phyloP scores from a whole-genome alignment of 1,284 basidiomycete genomes.

The Pseudozyma sp. region DNA sequence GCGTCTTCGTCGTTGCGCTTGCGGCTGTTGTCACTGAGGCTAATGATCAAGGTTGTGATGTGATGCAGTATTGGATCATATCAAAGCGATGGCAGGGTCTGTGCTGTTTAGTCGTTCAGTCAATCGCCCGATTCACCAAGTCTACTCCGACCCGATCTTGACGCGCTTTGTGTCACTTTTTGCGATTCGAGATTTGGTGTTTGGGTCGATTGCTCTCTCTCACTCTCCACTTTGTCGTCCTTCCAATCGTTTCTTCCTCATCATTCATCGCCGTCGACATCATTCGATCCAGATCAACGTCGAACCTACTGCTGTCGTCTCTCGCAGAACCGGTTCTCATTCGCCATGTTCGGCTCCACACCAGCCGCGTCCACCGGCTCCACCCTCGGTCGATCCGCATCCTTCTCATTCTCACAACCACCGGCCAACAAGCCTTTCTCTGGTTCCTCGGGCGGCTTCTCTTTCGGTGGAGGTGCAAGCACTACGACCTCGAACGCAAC shows the following conservation, averaged over 20 bases:
- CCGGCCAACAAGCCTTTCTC: slow-evolving; percentile 51
- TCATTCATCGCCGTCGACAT: not conserved
- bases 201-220: not conserved
- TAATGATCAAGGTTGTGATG: not conserved
- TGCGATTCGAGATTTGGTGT: not conserved
- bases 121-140: not conserved
- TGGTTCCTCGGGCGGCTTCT: slow-evolving; percentile 46
- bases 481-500: slow-evolving; percentile 20
- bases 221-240: not conserved
- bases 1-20: not conserved
- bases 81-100: not conserved
- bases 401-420: slow-evolving; percentile 52
- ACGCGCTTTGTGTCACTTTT: not conserved
- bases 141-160: not conserved
- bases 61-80: not conserved
- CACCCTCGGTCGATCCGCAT: slow-evolving; percentile 44
- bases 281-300: not conserved
- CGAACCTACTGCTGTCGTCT: too few relatives aligned
- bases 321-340: not conserved
- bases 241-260: not conserved
- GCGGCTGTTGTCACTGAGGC: too few relatives aligned
- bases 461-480: slow-evolving; percentile 29
- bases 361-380: slow-evolving; percentile 31
- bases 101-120: not conserved
- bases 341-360: slow-evolving; percentile 40